A percentile compares a stretch with the other conserved stretches of the same genome.
These are phyloP conservation scores for Podosphaera xanthii DNA, from an alignment of 2,329 filamentous ascomycete species.

Conservation along the genomic window DNA sequence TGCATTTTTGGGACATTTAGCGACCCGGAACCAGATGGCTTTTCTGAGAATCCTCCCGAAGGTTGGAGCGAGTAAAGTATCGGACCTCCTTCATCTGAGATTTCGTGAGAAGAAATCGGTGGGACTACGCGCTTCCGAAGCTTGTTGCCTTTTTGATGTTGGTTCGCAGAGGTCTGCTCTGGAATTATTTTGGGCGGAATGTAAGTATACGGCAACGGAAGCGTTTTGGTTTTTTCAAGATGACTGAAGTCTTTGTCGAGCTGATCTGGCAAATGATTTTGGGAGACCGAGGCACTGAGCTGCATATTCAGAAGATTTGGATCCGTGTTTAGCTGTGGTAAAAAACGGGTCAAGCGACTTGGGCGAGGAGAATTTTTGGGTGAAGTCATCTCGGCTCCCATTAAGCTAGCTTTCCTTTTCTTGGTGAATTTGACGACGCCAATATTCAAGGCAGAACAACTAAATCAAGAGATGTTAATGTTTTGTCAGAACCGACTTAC, in stretches of 20 bases:
- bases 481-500: too few relatives aligned
- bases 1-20: neutral
- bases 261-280: neutral
- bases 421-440: too few relatives aligned
- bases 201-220: neutral
- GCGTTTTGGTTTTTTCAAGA: neutral
- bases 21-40: slow-evolving; percentile 1
- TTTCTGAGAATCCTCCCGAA: neutral
- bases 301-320: slow-evolving; percentile 5
- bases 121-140: neutral
- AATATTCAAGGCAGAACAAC: too few relatives aligned
- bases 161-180: neutral
- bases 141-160: neutral
- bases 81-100: neutral
- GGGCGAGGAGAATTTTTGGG: slow-evolving; percentile 3
- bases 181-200: neutral
- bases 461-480: too few relatives aligned
- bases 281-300: neutral
- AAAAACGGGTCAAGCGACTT: slow-evolving; percentile 5
- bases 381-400: neutral
- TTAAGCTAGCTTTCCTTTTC: neutral
- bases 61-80: neutral
- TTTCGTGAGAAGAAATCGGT: neutral
- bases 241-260: neutral
- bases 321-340: slow-evolving; percentile 4